These are phyloP conservation scores for Dicorynia guianensis DNA, from an alignment of 306 rosid genomes.

Conservation along the genomic window DNA sequence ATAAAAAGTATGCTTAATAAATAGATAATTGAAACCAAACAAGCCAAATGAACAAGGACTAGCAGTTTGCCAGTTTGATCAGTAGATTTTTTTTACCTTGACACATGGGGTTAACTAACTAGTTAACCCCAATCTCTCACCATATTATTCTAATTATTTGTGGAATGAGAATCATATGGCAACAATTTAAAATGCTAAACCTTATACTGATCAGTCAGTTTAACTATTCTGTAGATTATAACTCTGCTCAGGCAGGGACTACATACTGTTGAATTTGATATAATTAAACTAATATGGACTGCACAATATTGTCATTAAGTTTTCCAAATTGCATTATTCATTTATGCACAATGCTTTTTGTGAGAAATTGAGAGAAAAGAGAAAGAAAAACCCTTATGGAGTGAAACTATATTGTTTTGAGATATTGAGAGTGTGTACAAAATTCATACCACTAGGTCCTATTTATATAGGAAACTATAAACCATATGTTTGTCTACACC, in stretches of 20 bases:
- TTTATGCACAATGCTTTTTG: conserved; percentile 29
- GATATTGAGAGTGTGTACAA: too few relatives aligned
- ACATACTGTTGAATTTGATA: conserved; percentile 7
- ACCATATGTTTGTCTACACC: too few relatives aligned
- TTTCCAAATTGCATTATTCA: conserved; percentile 7
- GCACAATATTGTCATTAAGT: conserved; percentile 22
- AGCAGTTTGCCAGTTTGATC: conserved; percentile 13
- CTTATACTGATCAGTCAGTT: not conserved
- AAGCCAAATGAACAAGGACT: conserved; percentile 21
- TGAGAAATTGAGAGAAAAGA: too few relatives aligned
- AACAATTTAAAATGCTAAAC: conserved; percentile 20
- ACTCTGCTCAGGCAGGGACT: conserved; percentile 3
- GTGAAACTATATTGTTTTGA: too few relatives aligned
- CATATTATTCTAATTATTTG: not conserved
- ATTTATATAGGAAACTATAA: too few relatives aligned
- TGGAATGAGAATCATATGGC: conserved; percentile 10
- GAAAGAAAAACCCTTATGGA: too few relatives aligned
- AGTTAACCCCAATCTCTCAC: conserved; percentile 21
- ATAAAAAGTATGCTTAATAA: not conserved
- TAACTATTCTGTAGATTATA: conserved; percentile 23
- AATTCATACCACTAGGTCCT: too few relatives aligned
- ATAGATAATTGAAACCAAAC: conserved; percentile 20
- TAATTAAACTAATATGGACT: conserved; percentile 24
- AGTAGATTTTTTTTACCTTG: conserved; percentile 8
- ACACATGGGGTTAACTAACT: conserved; percentile 1